phyloP scores from a whole-genome alignment of 2,329 filamentous ascomycete species.

The Fusarium solani-melongenae region DNA sequence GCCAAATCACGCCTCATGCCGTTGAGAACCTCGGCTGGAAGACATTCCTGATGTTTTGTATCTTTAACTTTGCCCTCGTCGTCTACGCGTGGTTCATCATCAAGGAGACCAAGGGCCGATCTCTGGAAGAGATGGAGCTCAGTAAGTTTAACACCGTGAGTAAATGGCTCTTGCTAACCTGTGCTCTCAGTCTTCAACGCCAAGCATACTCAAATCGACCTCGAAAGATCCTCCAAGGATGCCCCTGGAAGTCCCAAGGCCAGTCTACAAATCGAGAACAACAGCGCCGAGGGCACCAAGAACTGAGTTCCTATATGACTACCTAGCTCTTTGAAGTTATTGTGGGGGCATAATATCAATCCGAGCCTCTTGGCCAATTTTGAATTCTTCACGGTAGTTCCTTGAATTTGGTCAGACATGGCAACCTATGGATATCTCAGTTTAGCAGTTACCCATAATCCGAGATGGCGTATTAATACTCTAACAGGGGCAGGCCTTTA shows the following conservation, averaged over 20 bases:
- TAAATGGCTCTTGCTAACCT: background rate
- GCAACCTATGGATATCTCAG: background rate
- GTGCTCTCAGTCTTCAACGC: constrained; percentile 35
- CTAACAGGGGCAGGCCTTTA: background rate
- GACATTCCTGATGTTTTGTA: constrained; percentile 62
- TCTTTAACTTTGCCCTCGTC: constrained; percentile 59
- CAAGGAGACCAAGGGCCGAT: constrained; percentile 48
- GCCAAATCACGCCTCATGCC: constrained; percentile 59
- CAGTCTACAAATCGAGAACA: constrained; percentile 9
- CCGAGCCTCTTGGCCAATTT: background rate
- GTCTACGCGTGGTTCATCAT: constrained; percentile 57
- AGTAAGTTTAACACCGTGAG: constrained; percentile 5
- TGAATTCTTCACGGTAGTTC: background rate
- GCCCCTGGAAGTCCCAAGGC: constrained; percentile 2
- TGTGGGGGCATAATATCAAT: background rate
- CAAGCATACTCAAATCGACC: constrained; percentile 23
- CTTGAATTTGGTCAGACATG: background rate
- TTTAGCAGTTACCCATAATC: background rate
- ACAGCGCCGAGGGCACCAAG: background rate
- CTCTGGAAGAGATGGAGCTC: constrained; percentile 43
- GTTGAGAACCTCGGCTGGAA: constrained; percentile 59
- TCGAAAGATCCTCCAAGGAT: constrained; percentile 3
- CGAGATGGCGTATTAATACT: background rate
- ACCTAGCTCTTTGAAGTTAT: background rate
- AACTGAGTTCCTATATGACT: background rate